A percentile compares a stretch with the other conserved stretches of the same genome.
These are phyloP conservation scores for Phytophthora idaei DNA, from an alignment of 352 stramenopile genomes.

Conservation along the genomic window DNA sequence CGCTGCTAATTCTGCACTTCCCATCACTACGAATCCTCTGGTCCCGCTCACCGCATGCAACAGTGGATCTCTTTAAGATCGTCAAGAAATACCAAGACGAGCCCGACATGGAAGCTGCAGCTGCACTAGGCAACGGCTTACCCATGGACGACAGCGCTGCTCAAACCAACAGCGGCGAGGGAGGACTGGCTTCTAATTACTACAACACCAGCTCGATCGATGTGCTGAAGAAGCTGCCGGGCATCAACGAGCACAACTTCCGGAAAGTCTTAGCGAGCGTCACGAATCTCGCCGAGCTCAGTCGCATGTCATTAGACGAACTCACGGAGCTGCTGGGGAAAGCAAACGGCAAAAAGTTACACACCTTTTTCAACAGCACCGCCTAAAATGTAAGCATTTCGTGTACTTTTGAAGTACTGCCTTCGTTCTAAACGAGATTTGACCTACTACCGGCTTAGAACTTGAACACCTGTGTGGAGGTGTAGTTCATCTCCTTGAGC, in stretches of 20 bases:
- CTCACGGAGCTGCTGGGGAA: conserved; percentile 76
- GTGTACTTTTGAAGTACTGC: conserved; percentile 11
- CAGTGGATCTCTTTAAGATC: conserved; percentile 84
- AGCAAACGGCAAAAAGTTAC: conserved; percentile 75
- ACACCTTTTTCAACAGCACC: conserved; percentile 80
- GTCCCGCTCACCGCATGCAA: conserved; percentile 93
- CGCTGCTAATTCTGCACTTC: conserved; percentile 94
- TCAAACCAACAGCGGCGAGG: conserved; percentile 31
- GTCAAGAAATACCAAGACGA: conserved; percentile 87
- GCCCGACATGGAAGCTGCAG: conserved; percentile 77
- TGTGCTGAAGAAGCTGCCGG: conserved; percentile 95
- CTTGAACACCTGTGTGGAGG: conserved; percentile 84
- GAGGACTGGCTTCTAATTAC: conserved; percentile 47
- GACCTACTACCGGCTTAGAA: conserved; percentile 50
- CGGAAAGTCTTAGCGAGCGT: conserved; percentile 75
- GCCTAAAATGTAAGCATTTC: conserved; percentile 37
- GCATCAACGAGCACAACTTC: conserved; percentile 95
- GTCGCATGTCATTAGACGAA: conserved; percentile 59
- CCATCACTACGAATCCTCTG: conserved; percentile 95
- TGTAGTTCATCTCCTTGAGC: conserved; percentile 87
- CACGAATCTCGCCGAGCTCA: conserved; percentile 80
- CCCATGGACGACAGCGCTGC: conserved; percentile 27
- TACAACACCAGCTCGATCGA: conserved; percentile 94
- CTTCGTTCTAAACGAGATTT: conserved; percentile 19
- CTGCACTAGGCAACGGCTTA: conserved; percentile 61